Conservation (phyloP, 768 basidiomycete genomes). For the Rhizopogon salebrosus region DNA sequence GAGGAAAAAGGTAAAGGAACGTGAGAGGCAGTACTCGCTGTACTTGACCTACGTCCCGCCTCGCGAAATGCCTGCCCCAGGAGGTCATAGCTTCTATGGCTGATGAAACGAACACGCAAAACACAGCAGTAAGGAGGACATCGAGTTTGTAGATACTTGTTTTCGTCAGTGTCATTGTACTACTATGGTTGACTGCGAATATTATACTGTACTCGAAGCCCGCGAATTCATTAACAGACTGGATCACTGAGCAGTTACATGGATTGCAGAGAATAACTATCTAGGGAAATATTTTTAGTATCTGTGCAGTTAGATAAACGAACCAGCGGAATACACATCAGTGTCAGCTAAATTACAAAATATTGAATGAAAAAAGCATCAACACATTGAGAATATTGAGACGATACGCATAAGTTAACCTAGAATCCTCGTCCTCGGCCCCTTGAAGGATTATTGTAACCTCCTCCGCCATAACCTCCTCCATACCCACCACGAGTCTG, state of each 20-base stretch:
- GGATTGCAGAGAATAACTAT: too few relatives aligned
- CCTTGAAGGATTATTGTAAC: conserved; percentile 26
- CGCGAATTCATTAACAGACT: not conserved
- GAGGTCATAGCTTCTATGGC: conserved; percentile 22
- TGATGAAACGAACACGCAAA: conserved; percentile 4
- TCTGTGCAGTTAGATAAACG: conserved; percentile 5
- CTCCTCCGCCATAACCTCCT: conserved; percentile 19
- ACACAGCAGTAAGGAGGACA: not conserved
- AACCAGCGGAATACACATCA: conserved; percentile 9
- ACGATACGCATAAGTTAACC: conserved; percentile 29
- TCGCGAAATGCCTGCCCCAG: conserved; percentile 22
- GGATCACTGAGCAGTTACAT: too few relatives aligned
- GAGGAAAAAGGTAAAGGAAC: conserved; percentile 52
- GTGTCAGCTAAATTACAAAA: conserved; percentile 5
- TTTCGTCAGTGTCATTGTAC: not conserved
- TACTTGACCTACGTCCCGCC: conserved; percentile 51
- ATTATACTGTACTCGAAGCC: too few relatives aligned
- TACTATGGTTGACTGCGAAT: not conserved
- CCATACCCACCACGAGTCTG: conserved; percentile 18
- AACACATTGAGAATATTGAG: too few relatives aligned
- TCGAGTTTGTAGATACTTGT: conserved; percentile 2
- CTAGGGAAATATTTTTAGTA: conserved; percentile 6
- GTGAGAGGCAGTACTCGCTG: conserved; percentile 57
- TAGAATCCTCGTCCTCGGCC: conserved; percentile 50
- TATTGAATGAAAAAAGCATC: not conserved